phyloP scores from a whole-genome alignment of 805 yeast genomes.

The Wickerhamomyces silvicola region DNA sequence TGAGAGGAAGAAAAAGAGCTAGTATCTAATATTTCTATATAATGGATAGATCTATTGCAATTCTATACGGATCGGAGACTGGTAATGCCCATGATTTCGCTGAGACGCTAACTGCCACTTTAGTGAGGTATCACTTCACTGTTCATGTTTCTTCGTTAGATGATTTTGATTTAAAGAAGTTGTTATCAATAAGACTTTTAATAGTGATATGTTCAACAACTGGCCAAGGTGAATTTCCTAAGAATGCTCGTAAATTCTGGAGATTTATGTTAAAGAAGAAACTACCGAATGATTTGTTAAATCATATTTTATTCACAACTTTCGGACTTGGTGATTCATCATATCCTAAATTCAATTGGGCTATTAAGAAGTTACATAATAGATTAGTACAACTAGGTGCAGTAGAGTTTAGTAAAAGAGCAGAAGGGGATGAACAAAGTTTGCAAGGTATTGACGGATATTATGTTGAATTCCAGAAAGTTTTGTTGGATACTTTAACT shows the following conservation, averaged over 20 bases:
- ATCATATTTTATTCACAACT: slow-evolving; percentile 57
- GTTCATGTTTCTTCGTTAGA: slow-evolving; percentile 50
- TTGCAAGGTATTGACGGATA: slow-evolving; percentile 72
- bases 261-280: slow-evolving; percentile 59
- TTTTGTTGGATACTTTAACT: slow-evolving; percentile 32
- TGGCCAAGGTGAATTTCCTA: slow-evolving; percentile 92
- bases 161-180: slow-evolving; percentile 48
- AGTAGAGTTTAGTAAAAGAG: slow-evolving; percentile 56
- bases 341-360: slow-evolving; percentile 83
- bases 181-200: slow-evolving; percentile 42
- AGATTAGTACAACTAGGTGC: slow-evolving; percentile 82
- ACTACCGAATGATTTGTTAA: slow-evolving; percentile 54
- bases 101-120: slow-evolving; percentile 45
- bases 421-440: slow-evolving; percentile 86
- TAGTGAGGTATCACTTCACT: slow-evolving; percentile 46
- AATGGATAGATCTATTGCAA: slow-evolving; percentile 36
- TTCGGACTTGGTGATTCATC: slow-evolving; percentile 94
- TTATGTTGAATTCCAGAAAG: slow-evolving; percentile 66
- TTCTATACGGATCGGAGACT: slow-evolving; percentile 87
- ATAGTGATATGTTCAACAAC: slow-evolving; percentile 78
- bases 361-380: slow-evolving; percentile 75
- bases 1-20: background rate
- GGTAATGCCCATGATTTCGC: slow-evolving; percentile 90
- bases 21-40: slow-evolving; percentile 3
- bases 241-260: slow-evolving; percentile 72